These are phyloP conservation scores for Alternaria tenuissima DNA, from an alignment of 2,329 filamentous ascomycete species.

Conservation along the genomic window DNA sequence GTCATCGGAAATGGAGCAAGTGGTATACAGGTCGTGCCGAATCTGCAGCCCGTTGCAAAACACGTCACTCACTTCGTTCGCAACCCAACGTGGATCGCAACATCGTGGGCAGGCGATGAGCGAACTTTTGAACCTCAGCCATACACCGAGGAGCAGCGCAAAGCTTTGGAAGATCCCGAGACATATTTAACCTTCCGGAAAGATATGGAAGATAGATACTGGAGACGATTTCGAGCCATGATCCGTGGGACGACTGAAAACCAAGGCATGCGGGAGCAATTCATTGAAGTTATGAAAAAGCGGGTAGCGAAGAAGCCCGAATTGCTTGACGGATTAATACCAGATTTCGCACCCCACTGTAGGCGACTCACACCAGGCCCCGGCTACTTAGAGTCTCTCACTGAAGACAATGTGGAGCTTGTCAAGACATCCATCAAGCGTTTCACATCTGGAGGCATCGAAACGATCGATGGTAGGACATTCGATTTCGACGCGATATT, in stretches of 20 bases:
- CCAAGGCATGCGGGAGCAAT: slow-evolving; percentile 39
- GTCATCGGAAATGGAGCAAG: slow-evolving; percentile 72
- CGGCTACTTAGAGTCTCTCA: slow-evolving; percentile 52
- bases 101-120: slow-evolving; percentile 60
- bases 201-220: slow-evolving; percentile 64
- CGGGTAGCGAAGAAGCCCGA: slow-evolving; percentile 52
- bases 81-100: slow-evolving; percentile 65
- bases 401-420: slow-evolving; percentile 53
- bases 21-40: slow-evolving; percentile 70
- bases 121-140: slow-evolving; percentile 54
- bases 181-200: slow-evolving; percentile 63
- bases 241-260: slow-evolving; percentile 50
- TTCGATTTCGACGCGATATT: slow-evolving; percentile 58
- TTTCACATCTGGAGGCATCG: slow-evolving; percentile 50
- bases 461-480: slow-evolving; percentile 49
- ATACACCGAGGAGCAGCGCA: slow-evolving; percentile 60
- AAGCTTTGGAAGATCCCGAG: slow-evolving; percentile 67
- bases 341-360: slow-evolving; percentile 49
- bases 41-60: slow-evolving; percentile 63
- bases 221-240: slow-evolving; percentile 57
- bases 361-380: slow-evolving; percentile 47
- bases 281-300: slow-evolving; percentile 50
- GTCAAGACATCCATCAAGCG: slow-evolving; percentile 51
- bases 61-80: slow-evolving; percentile 62
- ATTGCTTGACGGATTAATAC: slow-evolving; percentile 53